Conservation (phyloP, 768 basidiomycete genomes). For the Phaffia australis region DNA sequence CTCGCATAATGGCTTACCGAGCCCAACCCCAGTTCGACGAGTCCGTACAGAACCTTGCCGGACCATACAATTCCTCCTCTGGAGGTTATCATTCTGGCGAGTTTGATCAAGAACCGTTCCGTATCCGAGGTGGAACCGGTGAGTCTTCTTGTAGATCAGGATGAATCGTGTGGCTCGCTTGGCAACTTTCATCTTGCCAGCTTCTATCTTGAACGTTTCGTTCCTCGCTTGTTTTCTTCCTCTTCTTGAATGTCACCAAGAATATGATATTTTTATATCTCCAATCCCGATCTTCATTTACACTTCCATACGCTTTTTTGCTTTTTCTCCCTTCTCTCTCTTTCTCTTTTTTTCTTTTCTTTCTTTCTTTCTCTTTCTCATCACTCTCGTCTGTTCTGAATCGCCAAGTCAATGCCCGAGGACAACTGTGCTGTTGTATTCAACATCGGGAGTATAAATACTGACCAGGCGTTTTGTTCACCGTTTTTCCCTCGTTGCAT, state of each 20-base stretch:
- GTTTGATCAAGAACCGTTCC: no score
- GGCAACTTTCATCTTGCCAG: neutral
- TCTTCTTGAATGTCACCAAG: neutral
- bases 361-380: neutral
- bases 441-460: neutral
- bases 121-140: no score
- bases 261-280: neutral
- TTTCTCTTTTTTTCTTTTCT: neutral
- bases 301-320: neutral
- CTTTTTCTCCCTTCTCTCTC: neutral
- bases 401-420: neutral
- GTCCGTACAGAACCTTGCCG: no score
- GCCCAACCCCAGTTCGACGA: no score
- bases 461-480: neutral
- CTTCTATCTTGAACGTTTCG: neutral
- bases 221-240: neutral
- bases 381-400: neutral
- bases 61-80: no score
- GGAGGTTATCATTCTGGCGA: no score
- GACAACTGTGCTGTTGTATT: no score
- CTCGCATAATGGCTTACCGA: no score
- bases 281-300: neutral
- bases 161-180: no score
- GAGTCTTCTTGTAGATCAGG: no score
- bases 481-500: neutral